Evolutionary conservation across 176 grass and related monocot species (phyloP), one percentile per base, ranked within the genome.

Genomic region (Hyparrhenia diplandra): DNA sequence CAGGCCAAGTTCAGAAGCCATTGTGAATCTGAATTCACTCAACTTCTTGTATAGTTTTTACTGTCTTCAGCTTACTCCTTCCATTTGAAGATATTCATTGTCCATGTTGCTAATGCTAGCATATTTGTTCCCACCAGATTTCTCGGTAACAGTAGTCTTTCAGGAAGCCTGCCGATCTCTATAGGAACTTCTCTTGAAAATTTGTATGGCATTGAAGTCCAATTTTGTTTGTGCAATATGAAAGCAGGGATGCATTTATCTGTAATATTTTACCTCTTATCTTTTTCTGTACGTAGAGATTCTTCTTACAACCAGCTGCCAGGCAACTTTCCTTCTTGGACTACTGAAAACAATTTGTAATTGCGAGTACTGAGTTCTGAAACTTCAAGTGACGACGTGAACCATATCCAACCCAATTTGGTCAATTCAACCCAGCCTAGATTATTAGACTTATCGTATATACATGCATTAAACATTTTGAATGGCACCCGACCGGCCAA

Each of bases 231-330:
- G 27, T 39, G 71, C 64, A 80, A 64, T 80, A 70, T n/a, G n/a
- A 80, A 88, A 49, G 0, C 2, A 75, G 8, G 10, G 13, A 5
- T 4, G 9, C 18, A 0, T 68, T 74, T 29, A 11, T 82, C 51
- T 77, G 24, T 77, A 65, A 88, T 55, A 4, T 49, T 67, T 7
- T 9, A n/a, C 57, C 40, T 28, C 54, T 75, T n/a, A 61, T 21
- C 5, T n/a, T 63, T 85, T 47, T 74, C 24, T 76, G n/a, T n/a
- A n/a, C n/a, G 71, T 41, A 98, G 95, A 83, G 92, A 98, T 68
- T 89, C 95, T 78, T 95, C 95, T 24, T 98, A 95, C 86, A 98
- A 98, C 86, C 88, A 95, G 42, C 81, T 98, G 37, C 83, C 84
- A 60, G 95, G 92, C 84, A 87, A 20, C 17, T 86, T 93, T 84